phyloP scores from a whole-genome alignment of 331 rosid genomes.

The Acacia concinna region DNA sequence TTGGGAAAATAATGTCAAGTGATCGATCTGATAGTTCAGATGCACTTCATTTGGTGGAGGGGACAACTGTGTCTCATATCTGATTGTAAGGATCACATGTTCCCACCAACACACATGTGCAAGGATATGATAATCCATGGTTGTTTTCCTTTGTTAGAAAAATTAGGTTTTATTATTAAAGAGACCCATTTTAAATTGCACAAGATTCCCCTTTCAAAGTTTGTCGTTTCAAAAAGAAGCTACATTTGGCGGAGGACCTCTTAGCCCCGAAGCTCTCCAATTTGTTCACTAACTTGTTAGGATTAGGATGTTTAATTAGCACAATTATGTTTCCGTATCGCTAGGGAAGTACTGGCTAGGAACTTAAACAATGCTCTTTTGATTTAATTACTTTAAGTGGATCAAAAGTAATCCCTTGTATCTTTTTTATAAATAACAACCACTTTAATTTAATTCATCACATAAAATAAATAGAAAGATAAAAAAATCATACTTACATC shows the following conservation, averaged over 20 bases:
- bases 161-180: neutral
- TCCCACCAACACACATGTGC: neutral
- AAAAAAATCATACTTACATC: too few species aligned
- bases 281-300: neutral
- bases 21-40: neutral
- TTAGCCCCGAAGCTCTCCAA: neutral
- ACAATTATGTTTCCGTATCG: neutral
- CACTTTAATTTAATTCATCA: too few species aligned
- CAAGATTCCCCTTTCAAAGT: neutral
- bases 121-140: neutral
- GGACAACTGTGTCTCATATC: slow-evolving; percentile 27
- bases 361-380: neutral
- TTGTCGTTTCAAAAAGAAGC: neutral
- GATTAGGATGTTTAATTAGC: neutral
- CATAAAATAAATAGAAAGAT: too few species aligned
- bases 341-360: neutral
- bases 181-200: neutral
- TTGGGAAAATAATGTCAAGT: neutral
- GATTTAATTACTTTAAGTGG: too few species aligned
- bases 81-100: neutral
- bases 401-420: too few species aligned
- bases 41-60: neutral
- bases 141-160: neutral
- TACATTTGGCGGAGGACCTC: neutral
- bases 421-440: too few species aligned